phyloP scores from a whole-genome alignment of 1,139 yeast species.

The Keqinozyma sinolaborantium region DNA sequence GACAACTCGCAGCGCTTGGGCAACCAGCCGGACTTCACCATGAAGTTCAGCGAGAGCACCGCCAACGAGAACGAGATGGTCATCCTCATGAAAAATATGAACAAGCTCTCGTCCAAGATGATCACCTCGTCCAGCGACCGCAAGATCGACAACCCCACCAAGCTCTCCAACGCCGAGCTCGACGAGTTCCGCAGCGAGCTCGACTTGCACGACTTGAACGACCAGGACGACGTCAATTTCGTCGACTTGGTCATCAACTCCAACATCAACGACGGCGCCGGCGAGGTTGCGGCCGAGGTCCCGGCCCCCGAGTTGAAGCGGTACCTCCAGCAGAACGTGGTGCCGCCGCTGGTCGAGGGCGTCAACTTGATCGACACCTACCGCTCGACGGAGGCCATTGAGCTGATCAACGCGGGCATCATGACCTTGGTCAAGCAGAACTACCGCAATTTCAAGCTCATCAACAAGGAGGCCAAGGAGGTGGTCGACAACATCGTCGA shows the following conservation, averaged over 20 bases:
- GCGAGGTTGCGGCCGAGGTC: slow-evolving; percentile 3
- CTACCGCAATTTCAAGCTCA: slow-evolving; percentile 30
- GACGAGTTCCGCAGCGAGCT: slow-evolving; percentile 13
- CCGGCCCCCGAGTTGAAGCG: slow-evolving; percentile 19
- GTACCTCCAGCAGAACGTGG: slow-evolving; percentile 20
- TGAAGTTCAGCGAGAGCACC: slow-evolving; percentile 60
- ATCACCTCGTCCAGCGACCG: slow-evolving; percentile 43
- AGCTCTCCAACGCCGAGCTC: slow-evolving; percentile 2
- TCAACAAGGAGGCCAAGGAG: slow-evolving; percentile 4
- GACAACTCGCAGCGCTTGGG: slow-evolving; percentile 80
- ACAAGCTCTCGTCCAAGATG: slow-evolving; percentile 81
- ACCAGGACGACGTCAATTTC: slow-evolving; percentile 50
- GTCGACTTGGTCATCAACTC: slow-evolving; percentile 50
- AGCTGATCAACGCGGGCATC: slow-evolving; percentile 48
- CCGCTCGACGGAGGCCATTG: slow-evolving; percentile 30
- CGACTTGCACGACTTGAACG: slow-evolving; percentile 30
- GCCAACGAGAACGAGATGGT: slow-evolving; percentile 62
- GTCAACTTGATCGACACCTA: slow-evolving; percentile 44
- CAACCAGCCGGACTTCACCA: slow-evolving; percentile 83
- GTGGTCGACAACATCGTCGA: slow-evolving; percentile 4
- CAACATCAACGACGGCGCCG: slow-evolving; percentile 3
- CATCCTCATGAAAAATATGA: slow-evolving; percentile 82
- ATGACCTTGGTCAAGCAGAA: slow-evolving; percentile 52
- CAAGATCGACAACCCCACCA: slow-evolving; percentile 6
- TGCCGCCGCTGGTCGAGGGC: slow-evolving; percentile 13